Percentiles rank a stretch among this genome's conserved stretches.
Conservation (phyloP, 2,329 filamentous ascomycete genomes). For the Phyllosticta citriasiana region DNA sequence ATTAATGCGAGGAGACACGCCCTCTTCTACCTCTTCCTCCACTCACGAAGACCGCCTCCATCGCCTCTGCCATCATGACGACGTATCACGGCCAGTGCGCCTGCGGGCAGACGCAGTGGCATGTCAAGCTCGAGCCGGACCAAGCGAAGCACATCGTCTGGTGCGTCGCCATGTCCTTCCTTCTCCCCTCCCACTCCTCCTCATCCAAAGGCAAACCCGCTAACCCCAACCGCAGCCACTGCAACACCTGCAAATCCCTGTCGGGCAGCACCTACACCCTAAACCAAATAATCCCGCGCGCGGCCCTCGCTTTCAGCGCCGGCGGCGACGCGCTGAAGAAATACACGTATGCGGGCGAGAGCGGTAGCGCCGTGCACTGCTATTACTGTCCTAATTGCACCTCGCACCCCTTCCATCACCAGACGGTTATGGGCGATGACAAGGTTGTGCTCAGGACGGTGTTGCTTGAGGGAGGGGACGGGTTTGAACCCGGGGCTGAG, state of each 20-base stretch:
- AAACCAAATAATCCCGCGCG: conserved; percentile 44
- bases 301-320: conserved; percentile 42
- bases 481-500: conserved; percentile 43
- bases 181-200: neutral
- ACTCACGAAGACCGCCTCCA: neutral
- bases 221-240: conserved; percentile 35
- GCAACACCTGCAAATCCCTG: conserved; percentile 47
- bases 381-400: conserved; percentile 50
- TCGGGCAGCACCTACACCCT: conserved; percentile 42
- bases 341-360: conserved; percentile 49
- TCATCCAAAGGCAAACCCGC: neutral
- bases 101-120: conserved; percentile 45
- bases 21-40: neutral
- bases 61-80: conserved; percentile 26
- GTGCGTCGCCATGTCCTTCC: conserved; percentile 21
- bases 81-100: conserved; percentile 44
- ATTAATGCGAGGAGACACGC: neutral
- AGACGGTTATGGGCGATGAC: conserved; percentile 40
- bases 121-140: conserved; percentile 37
- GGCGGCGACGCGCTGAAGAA: conserved; percentile 36
- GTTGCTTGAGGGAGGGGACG: conserved; percentile 35
- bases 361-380: conserved; percentile 46
- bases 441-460: conserved; percentile 44
- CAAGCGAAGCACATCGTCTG: conserved; percentile 37
- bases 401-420: conserved; percentile 46